Base-by-base conservation (phyloP, 257 asterid genomes). In the Salvia hispanica region DNA sequence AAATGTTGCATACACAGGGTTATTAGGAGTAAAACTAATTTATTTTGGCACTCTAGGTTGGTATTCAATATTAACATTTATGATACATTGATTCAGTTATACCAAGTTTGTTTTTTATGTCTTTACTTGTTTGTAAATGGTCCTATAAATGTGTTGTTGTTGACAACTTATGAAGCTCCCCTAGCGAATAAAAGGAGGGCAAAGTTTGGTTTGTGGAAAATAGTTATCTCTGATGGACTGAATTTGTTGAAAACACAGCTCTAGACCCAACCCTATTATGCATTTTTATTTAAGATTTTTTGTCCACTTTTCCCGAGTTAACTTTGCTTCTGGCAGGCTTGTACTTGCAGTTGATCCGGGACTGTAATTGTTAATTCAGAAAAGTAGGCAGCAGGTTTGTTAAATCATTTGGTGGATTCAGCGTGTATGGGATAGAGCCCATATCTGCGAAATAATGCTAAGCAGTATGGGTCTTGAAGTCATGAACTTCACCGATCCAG, bases 391-490 rank as follows among this genome's bases (percentile, higher is more conserved):
- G 53, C 67, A 60, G 74, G 69, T 45, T 15, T 74, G 61, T 50
- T 72, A 45, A 67, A 71, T 34, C 70, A 57, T 76, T 81, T 70
- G 78, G 79, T 51, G 80, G 78, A 72, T 71, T 47, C 47, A 43
- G 79, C 55, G 84, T 80, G 79, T 78, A 85, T 78, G 87, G 82
- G 73, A 78, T 76, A 74, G 80, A 79, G 65, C 78, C 76, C 58
- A 39, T 58, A 57, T 47, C 75, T 77, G 64, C 69, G 50, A 64
- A 42, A 58, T 71, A 73, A 85, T 87, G 90, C 82, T 64, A 63
- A 81, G 82, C 76, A 61, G 75, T 69, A 80, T 69, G 58, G 84
- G 86, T 69, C 78, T 76, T 56, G 83, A 87, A 78, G 85, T 78
- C 73, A 74, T 84, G 72, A 81, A 71, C 62, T 76, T 90, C 43